Evolutionary conservation across 2,329 filamentous ascomycete species (phyloP).

Genomic region (Chlorencoelia australis): DNA sequence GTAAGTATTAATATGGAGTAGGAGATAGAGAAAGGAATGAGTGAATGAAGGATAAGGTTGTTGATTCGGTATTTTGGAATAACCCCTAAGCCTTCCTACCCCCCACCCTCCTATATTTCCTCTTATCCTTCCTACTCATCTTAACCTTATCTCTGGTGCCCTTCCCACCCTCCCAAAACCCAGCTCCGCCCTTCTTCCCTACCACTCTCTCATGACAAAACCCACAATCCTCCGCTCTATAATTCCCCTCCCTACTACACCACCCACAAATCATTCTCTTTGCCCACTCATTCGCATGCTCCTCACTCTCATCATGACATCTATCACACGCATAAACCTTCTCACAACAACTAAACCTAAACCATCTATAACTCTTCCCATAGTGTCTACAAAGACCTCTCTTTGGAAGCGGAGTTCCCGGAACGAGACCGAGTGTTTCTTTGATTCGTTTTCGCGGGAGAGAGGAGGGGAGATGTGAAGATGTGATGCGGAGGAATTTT

Average conservation of each 20-base stretch:
- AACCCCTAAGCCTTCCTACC: conserved; percentile 8
- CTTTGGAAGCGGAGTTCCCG: conserved; percentile 44
- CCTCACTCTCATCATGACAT: conserved; percentile 64
- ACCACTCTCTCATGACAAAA: conserved; percentile 64
- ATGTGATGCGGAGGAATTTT: conserved; percentile 64
- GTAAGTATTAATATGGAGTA: too few relatives aligned
- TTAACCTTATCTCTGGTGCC: conserved; percentile 60
- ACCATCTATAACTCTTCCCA: conserved; percentile 50
- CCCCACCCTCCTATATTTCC: conserved; percentile 58
- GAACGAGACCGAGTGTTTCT: conserved; percentile 46
- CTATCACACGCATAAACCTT: conserved; percentile 53
- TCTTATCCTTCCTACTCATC: conserved; percentile 69
- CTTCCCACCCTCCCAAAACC: conserved; percentile 84
- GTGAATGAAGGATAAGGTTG: too few relatives aligned
- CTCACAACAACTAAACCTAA: conserved; percentile 53
- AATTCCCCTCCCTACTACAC: conserved; percentile 74
- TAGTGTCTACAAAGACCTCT: conserved; percentile 49
- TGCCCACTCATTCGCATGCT: conserved; percentile 71
- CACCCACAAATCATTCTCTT: conserved; percentile 75
- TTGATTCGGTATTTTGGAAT: too few relatives aligned
- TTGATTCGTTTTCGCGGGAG: conserved; percentile 33
- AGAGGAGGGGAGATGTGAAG: conserved; percentile 32
- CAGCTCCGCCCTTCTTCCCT: conserved; percentile 48
- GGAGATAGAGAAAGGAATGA: too few relatives aligned
- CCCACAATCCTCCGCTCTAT: conserved; percentile 63